Percentiles rank a stretch among this genome's conserved stretches.
phyloP scores from a whole-genome alignment of 2,329 filamentous ascomycete genomes.

The Xylogone sp. region DNA sequence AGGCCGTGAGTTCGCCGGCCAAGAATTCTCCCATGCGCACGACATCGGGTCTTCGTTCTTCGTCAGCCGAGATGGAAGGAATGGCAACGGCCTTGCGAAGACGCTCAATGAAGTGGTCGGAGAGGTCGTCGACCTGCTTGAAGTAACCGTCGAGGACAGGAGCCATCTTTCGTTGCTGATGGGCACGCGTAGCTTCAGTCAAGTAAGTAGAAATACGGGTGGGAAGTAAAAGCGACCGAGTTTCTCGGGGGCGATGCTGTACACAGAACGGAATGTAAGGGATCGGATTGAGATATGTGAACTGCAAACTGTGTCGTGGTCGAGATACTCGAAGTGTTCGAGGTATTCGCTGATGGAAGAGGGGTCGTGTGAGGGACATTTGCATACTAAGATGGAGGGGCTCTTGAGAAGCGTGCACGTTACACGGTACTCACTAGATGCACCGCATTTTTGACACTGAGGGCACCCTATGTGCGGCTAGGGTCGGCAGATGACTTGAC shows the following conservation, averaged over 20 bases:
- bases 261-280: no score
- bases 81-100: conserved; percentile 92
- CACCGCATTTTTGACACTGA: no score
- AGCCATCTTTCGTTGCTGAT: conserved; percentile 70
- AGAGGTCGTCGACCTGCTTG: conserved; percentile 79
- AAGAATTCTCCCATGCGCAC: conserved; percentile 96
- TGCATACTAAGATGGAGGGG: no score
- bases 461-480: no score
- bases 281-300: no score
- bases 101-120: conserved; percentile 82
- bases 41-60: conserved; percentile 84
- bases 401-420: no score
- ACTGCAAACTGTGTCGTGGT: no score
- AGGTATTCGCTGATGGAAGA: no score
- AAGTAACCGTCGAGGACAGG: conserved; percentile 90
- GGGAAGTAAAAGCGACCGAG: not conserved
- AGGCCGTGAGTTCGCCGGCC: conserved; percentile 71
- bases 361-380: no score
- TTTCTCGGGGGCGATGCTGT: not conserved
- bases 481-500: not conserved
- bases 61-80: conserved; percentile 90
- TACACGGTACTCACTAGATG: no score
- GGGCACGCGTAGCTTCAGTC: conserved; percentile 26
- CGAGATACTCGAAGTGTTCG: no score
- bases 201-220: conserved; percentile 15